phyloP scores from a whole-genome alignment of 2,329 filamentous ascomycete species.

The Davidsoniella australis region DNA sequence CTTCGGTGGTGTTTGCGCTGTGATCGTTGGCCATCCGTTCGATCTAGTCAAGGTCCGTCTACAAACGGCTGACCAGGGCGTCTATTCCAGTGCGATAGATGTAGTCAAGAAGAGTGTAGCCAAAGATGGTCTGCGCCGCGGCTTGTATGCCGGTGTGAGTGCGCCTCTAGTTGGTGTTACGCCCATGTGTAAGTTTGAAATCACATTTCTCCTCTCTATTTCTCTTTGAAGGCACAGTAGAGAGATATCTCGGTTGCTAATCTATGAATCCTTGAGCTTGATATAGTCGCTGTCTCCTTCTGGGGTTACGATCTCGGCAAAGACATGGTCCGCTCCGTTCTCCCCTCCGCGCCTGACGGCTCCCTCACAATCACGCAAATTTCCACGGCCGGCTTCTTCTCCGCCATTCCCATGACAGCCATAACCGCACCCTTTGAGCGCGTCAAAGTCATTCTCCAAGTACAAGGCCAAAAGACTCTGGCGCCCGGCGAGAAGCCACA shows the following conservation, averaged over 20 bases:
- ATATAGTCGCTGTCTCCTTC: conserved; percentile 50
- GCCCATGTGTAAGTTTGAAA: conserved; percentile 72
- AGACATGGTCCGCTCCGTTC: conserved; percentile 56
- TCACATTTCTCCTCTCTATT: background rate
- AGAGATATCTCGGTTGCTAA: background rate
- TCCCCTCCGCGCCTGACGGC: conserved; percentile 47
- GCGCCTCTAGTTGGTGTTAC: conserved; percentile 91
- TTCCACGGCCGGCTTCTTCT: conserved; percentile 90
- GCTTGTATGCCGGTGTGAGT: conserved; percentile 91
- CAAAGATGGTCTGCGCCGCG: conserved; percentile 61
- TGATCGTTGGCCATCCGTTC: conserved; percentile 89
- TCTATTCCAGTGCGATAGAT: conserved; percentile 80
- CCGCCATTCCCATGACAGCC: conserved; percentile 87
- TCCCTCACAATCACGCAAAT: conserved; percentile 70
- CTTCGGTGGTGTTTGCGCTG: conserved; percentile 84
- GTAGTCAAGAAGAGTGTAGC: conserved; percentile 80
- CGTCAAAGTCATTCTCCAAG: conserved; percentile 95
- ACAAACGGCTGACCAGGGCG: conserved; percentile 86
- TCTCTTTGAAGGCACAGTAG: background rate
- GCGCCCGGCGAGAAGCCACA: conserved; percentile 82
- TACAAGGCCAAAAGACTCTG: conserved; percentile 83
- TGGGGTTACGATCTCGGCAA: conserved; percentile 96
- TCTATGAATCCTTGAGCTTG: background rate
- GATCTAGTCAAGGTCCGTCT: conserved; percentile 94
- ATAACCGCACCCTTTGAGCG: conserved; percentile 99